phyloP scores from a whole-genome alignment of 2,329 filamentous ascomycete species.

The Trichoderma harzianum region DNA sequence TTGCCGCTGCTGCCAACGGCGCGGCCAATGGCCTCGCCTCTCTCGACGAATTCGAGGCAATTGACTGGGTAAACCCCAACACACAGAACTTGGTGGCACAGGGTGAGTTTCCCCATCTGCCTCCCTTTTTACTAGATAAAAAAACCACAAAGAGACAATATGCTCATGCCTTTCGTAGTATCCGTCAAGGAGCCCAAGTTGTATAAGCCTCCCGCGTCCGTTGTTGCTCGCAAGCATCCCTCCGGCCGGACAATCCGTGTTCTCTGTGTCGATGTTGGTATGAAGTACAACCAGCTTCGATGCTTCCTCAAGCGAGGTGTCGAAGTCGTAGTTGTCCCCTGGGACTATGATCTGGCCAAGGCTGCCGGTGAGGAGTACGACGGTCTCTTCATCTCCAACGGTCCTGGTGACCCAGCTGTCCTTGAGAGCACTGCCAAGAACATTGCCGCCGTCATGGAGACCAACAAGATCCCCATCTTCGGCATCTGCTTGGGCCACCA shows the following conservation, averaged over 20 bases:
- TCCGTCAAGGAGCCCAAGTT: conserved; percentile 84
- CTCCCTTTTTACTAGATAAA: conserved; percentile 1
- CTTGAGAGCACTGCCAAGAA: conserved; percentile 77
- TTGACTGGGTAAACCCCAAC: conserved; percentile 92
- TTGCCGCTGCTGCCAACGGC: conserved; percentile 44
- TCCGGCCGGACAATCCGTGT: conserved; percentile 85
- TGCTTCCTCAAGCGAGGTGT: conserved; percentile 89
- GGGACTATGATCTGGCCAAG: conserved; percentile 86
- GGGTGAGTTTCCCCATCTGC: conserved; percentile 59
- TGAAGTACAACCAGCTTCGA: conserved; percentile 97
- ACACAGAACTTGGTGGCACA: conserved; percentile 88
- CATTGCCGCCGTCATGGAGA: conserved; percentile 70
- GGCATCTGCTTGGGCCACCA: conserved; percentile 97
- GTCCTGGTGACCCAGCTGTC: conserved; percentile 89
- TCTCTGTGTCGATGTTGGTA: conserved; percentile 90
- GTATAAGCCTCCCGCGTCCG: conserved; percentile 71
- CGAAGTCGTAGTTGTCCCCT: conserved; percentile 91
- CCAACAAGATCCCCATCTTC: conserved; percentile 83
- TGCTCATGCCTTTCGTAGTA: conserved; percentile 58
- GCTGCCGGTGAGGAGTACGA: conserved; percentile 83
- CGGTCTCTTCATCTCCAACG: conserved; percentile 96
- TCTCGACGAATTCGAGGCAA: conserved; percentile 62
- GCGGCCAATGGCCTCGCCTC: conserved; percentile 35
- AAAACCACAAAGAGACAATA: conserved; percentile 18
- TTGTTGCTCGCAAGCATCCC: conserved; percentile 77